Conservation (phyloP, 495 filamentous ascomycete genomes). For the Penicillium salamii region DNA sequence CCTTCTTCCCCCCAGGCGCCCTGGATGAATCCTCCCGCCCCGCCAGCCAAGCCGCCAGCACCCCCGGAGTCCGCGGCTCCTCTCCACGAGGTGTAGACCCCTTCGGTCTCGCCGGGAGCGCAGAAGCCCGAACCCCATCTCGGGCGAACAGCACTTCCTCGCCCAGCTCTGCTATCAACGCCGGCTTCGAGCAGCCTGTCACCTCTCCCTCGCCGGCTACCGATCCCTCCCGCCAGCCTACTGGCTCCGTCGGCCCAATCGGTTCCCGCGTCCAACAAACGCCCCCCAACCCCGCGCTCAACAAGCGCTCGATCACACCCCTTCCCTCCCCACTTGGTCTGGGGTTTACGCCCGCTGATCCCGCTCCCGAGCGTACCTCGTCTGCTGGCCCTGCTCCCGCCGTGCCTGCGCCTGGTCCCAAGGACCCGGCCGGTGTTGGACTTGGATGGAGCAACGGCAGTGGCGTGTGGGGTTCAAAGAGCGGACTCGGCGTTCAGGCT, state of each 20-base stretch:
- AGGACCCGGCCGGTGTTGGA: constrained; percentile 50
- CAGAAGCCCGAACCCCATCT: constrained; percentile 60
- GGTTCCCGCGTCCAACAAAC: constrained; percentile 69
- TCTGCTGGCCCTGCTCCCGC: constrained; percentile 62
- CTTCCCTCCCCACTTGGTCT: constrained; percentile 81
- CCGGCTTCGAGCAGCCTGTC: constrained; percentile 69
- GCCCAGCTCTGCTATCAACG: constrained; percentile 63
- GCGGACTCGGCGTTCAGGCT: constrained; percentile 65
- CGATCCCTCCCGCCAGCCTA: constrained; percentile 60
- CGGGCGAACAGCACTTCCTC: constrained; percentile 89
- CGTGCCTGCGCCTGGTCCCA: constrained; percentile 32
- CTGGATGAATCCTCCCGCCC: constrained; percentile 66
- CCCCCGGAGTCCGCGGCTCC: constrained; percentile 50
- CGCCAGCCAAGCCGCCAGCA: constrained; percentile 54
- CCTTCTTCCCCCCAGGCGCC: constrained; percentile 56
- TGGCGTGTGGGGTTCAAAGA: constrained; percentile 74
- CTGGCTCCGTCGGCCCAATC: constrained; percentile 79
- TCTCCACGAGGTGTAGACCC: constrained; percentile 65
- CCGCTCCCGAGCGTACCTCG: constrained; percentile 52
- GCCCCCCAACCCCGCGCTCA: constrained; percentile 64
- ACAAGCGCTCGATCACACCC: constrained; percentile 86
- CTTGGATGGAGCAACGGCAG: constrained; percentile 70
- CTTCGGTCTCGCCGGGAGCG: constrained; percentile 49
- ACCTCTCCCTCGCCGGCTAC: constrained; percentile 92
- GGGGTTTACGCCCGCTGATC: constrained; percentile 62